phyloP scores from a whole-genome alignment of 2,329 filamentous ascomycete species.

The Orbilia blumenaviensis region DNA sequence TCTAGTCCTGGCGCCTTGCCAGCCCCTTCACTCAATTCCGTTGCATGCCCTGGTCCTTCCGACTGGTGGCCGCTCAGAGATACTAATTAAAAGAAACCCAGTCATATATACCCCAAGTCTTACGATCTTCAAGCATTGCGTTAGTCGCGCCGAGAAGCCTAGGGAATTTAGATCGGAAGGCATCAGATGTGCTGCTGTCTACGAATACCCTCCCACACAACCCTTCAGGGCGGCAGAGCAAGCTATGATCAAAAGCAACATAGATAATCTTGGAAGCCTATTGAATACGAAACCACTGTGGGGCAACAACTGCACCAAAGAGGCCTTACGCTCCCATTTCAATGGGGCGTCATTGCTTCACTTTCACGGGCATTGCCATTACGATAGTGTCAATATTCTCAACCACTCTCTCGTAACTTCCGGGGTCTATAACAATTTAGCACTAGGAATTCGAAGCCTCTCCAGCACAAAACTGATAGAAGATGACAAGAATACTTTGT shows the following conservation, averaged over 20 bases:
- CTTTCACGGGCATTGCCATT: constrained; percentile 2
- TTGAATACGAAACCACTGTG: neutral
- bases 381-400: neutral
- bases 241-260: neutral
- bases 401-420: neutral
- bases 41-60: neutral
- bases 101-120: neutral
- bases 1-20: neutral
- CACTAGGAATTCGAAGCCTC: neutral
- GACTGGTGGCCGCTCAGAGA: neutral
- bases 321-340: neutral
- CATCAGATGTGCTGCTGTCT: neutral
- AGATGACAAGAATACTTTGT: neutral
- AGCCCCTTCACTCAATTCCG: neutral
- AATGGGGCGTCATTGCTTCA: neutral
- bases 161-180: neutral
- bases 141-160: neutral
- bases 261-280: neutral
- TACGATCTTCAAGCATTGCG: neutral
- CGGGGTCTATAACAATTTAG: neutral
- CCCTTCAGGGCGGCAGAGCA: neutral
- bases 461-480: neutral
- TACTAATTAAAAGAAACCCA: neutral
- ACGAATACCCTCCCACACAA: neutral
- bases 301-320: neutral